phyloP scores from a whole-genome alignment of 129 eudicot genomes.

The Heracleum sosnowskyi region DNA sequence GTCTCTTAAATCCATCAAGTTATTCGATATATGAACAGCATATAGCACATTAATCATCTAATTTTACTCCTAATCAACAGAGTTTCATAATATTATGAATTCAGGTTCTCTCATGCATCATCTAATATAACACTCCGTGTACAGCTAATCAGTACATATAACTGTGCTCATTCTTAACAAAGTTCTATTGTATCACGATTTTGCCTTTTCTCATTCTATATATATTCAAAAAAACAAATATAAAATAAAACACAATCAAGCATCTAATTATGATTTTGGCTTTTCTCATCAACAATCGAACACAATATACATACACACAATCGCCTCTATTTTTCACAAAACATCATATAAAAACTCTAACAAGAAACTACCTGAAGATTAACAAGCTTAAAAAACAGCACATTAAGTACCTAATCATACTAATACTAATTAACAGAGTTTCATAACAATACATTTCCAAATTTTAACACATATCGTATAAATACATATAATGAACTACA shows the following conservation, averaged over 20 bases:
- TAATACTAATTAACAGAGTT: too few species aligned
- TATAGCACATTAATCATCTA: not conserved
- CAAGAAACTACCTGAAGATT: too few species aligned
- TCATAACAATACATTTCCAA: too few species aligned
- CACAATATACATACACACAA: not conserved
- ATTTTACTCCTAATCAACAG: not conserved
- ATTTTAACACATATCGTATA: too few species aligned
- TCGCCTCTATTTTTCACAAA: too few species aligned
- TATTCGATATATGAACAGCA: not conserved
- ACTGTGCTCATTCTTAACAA: not conserved
- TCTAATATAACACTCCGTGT: not conserved
- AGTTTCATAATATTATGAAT: not conserved
- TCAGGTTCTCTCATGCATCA: not conserved
- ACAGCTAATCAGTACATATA: not conserved
- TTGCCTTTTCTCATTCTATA: not conserved
- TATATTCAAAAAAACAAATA: too few species aligned
- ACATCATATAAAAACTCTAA: too few species aligned
- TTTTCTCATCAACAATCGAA: not conserved
- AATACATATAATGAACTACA: too few species aligned
- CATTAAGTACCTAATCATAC: not conserved
- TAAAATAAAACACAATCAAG: not conserved
- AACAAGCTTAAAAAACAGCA: too few species aligned
- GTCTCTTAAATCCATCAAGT: not conserved
- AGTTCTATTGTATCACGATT: not conserved
- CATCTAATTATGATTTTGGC: not conserved